These are phyloP conservation scores for Aspergillus intermedius DNA, from an alignment of 2,329 filamentous ascomycete genomes.

Conservation along the genomic window DNA sequence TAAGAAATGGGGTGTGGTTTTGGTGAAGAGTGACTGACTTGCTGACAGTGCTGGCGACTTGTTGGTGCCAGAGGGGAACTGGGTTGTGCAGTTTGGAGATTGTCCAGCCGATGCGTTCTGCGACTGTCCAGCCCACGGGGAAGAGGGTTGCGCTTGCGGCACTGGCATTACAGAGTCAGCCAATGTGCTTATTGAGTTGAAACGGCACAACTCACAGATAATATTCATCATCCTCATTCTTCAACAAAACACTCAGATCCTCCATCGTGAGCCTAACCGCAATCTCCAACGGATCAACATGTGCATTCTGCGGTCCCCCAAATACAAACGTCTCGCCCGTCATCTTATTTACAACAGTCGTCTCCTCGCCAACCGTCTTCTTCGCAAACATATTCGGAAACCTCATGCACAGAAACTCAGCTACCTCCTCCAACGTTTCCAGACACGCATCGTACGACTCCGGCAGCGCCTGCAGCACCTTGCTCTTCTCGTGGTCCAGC, in stretches of 20 bases:
- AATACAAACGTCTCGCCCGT: slow-evolving; percentile 41
- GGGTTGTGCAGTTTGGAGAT: slow-evolving; percentile 43
- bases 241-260: slow-evolving; percentile 46
- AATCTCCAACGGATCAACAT: slow-evolving; percentile 43
- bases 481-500: slow-evolving; percentile 30
- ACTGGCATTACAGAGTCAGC: slow-evolving; percentile 20
- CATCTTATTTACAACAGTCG: slow-evolving; percentile 37
- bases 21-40: slow-evolving; percentile 26
- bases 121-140: slow-evolving; percentile 47
- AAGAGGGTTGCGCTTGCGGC: slow-evolving; percentile 49
- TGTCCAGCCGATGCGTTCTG: slow-evolving; percentile 44
- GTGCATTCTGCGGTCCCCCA: slow-evolving; percentile 21
- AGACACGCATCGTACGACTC: slow-evolving; percentile 42
- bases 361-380: slow-evolving; percentile 17
- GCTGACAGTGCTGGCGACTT: slow-evolving; percentile 37
- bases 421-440: slow-evolving; percentile 43
- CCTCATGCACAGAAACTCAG: slow-evolving; percentile 38
- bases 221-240: slow-evolving; percentile 41
- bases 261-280: slow-evolving; percentile 47
- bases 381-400: slow-evolving; percentile 41
- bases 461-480: slow-evolving; percentile 42
- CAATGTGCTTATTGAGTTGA: neutral
- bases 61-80: slow-evolving; percentile 46
- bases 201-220: slow-evolving; percentile 35
- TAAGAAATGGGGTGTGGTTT: neutral